Base-by-base conservation (phyloP, 176 grass and related monocot genomes). In the Carex littledalei region DNA sequence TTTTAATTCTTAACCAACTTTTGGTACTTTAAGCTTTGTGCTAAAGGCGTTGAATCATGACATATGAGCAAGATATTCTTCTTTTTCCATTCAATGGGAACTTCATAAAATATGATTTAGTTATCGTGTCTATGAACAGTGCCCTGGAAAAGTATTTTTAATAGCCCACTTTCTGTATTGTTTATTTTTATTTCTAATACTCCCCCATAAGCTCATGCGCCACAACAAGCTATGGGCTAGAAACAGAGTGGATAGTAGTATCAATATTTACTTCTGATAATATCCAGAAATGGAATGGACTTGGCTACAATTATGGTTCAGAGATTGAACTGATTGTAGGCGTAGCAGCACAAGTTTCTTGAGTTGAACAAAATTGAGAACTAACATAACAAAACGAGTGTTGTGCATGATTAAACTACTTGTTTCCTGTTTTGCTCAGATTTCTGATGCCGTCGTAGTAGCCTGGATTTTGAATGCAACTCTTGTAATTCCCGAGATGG, bases 371-470 rank as follows among this genome's bases (percentile, higher is more conserved):
- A n/a, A 59, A 59, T 59, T 59, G 15, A 59, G 14, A 59, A 59
- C 56, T 59, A n/a, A 59, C 14, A 59, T n/a, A 59, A n/a, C 56
- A 59, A 17, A n/a, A 17, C 15, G 13, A 59, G 4, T 5, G 1
- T 58, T 5, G 14, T 58, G 55, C 55, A 15, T 58, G 55, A 17
- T 58, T 18, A 18, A 18, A 18, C 8, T 59, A 59, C 14, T 59
- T 60, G 57, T 60, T n/a, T 60, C 18, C 55, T 85, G 56, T 86
- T 87, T 88, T 80, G 13, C 49, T 55, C 87, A 98, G 93, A 95
- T 98, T 88, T 92, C 88, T 86, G 96, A 98, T 90, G 96, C 93
- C 56, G 93, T 92, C 86, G 93, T 98, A 74, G 91, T 98, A 77
- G 91, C 96, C 63, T 67, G 91, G 81, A 95, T 98, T 89, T 88